Conservation (phyloP, 148 eudicot species). For the Bassia scoparia region DNA sequence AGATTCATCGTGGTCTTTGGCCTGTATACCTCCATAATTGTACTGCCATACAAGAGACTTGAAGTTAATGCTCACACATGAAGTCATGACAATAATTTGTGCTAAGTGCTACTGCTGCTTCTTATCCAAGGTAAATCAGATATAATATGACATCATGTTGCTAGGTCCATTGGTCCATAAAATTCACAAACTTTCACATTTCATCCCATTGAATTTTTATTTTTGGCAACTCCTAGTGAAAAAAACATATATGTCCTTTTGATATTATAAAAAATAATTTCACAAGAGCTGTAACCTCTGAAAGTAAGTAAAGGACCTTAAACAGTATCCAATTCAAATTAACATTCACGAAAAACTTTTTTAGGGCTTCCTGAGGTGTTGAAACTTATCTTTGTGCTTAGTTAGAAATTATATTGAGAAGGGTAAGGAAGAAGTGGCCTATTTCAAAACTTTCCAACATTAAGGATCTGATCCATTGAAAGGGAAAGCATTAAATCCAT, state of each 20-base stretch:
- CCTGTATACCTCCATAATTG: conserved; percentile 97
- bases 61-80: neutral
- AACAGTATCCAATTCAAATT: neutral
- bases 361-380: neutral
- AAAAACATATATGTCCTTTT: neutral
- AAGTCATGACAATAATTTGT: conserved; percentile 3
- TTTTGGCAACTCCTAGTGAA: no score
- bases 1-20: conserved; percentile 42
- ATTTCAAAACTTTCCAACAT: neutral
- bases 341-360: neutral
- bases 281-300: neutral
- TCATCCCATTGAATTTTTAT: no score
- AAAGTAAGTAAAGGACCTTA: neutral
- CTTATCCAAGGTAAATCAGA: neutral
- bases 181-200: neutral
- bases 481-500: no score
- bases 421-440: neutral
- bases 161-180: neutral
- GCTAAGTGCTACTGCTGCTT: neutral
- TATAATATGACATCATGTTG: neutral
- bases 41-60: conserved; percentile 40
- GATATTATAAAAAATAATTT: neutral
- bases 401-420: neutral
- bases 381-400: neutral
- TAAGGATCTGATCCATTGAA: neutral